These are phyloP conservation scores for Penicillium vulpinum DNA, from an alignment of 2,329 filamentous ascomycete species.

Conservation along the genomic window DNA sequence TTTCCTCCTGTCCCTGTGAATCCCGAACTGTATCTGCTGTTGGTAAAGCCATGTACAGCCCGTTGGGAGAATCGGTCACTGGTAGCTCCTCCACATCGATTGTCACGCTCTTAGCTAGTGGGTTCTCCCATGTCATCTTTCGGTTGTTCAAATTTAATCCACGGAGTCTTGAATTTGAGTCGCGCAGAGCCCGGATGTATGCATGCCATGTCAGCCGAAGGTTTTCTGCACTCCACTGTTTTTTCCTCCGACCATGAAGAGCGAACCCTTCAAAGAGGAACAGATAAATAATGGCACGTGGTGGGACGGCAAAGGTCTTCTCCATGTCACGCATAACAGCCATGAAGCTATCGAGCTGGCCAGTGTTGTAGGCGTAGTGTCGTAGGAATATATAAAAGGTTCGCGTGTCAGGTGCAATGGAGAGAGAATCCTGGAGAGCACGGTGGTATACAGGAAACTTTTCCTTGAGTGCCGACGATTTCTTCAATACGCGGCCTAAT, in stretches of 20 bases:
- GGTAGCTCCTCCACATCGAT: constrained; percentile 8
- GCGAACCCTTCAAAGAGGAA: constrained; percentile 81
- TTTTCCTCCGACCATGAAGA: constrained; percentile 66
- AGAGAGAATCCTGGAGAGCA: constrained; percentile 64
- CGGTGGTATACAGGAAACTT: constrained; percentile 58
- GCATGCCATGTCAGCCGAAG: constrained; percentile 68
- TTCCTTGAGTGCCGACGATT: constrained; percentile 45
- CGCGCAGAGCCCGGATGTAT: constrained; percentile 53
- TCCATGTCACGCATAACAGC: constrained; percentile 78
- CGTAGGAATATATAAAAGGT: constrained; percentile 80
- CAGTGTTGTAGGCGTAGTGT: constrained; percentile 67
- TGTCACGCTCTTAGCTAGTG: constrained; percentile 19
- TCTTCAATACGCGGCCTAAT: constrained; percentile 52
- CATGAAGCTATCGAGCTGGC: constrained; percentile 70
- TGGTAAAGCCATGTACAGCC: constrained; percentile 30
- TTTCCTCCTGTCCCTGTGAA: neutral
- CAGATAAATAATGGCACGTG: constrained; percentile 76
- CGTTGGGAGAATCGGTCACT: constrained; percentile 12
- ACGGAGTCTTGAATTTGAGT: constrained; percentile 34
- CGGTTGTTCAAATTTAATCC: constrained; percentile 16
- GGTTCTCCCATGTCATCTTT: constrained; percentile 33
- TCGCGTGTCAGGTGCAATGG: constrained; percentile 70
- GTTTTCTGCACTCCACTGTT: constrained; percentile 70
- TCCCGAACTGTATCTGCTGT: constrained; percentile 4
- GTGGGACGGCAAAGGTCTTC: constrained; percentile 61